Base-by-base conservation (phyloP, 106 monocot genomes). In the Phalaenopsis equestris region DNA sequence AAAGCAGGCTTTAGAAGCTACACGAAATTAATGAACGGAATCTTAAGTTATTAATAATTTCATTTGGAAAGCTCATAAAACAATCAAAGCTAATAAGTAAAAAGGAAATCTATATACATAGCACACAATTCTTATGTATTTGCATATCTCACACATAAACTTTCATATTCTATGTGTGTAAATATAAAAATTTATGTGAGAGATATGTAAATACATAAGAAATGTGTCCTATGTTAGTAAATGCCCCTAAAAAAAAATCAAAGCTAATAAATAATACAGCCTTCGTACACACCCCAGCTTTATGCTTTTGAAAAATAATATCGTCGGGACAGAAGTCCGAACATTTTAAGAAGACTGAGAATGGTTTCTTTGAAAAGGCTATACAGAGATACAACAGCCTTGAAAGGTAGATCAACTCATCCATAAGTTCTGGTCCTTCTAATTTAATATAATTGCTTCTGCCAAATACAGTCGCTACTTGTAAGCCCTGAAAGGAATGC, bases 1-100 rank as follows among this genome's bases (percentile, higher is more conserved):
- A 92, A 92, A 41, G 90, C 75, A 77, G 92, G 92, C 86, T 84
- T 91, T 77, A 91, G 19, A 16, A 91, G 79, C 91, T 89, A 85
- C 46, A 36, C 43, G 75, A 39, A 55, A 79, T 14, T 83, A 4
- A 15, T 15, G 15, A 67, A 18, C 8, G 18, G 17, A 79, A 19
- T 64, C 72, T n/a, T 8, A 1, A 52, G 39, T 75, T 24, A 41
- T 64, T 39, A 39, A 41, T 68, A 10, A 14, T 49, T 57, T 8
- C 70, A 38, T 36, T 52, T 8, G 17, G 9, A 36, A 14, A 57
- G 16, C 11, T 5, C 14, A 12, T 19, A 48, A 17, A 18, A 72
- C 6, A 65, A 23, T 2, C 64, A 47, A 72, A 72, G 17, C 24
- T 14, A 52, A 19, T 19, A 80, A 72, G 30, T 30, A 30, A 30